Evolutionary conservation across 2,329 filamentous ascomycete species (phyloP).

Genomic region (Orbilia oligospora): DNA sequence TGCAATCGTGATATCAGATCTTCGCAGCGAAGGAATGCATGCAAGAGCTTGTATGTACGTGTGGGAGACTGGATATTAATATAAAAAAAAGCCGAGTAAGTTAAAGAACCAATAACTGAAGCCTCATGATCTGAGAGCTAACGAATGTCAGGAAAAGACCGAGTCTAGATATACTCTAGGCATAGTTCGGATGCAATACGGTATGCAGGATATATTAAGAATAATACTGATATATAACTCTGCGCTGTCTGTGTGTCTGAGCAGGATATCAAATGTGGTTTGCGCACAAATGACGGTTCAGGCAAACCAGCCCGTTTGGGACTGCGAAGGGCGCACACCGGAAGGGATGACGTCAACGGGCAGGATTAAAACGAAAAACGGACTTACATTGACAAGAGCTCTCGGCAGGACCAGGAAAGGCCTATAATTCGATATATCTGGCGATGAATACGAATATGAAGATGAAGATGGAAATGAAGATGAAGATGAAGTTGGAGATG

Average conservation of each 20-base stretch:
- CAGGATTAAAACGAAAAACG: neutral
- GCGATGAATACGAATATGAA: too few relatives aligned
- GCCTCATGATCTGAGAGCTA: too few relatives aligned
- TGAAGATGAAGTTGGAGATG: neutral
- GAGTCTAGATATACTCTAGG: too few relatives aligned
- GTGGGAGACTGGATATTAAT: neutral
- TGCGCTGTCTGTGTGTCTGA: too few relatives aligned
- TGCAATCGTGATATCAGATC: conserved; percentile 24
- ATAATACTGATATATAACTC: too few relatives aligned
- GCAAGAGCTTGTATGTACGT: too few relatives aligned
- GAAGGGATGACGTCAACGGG: conserved; percentile 46
- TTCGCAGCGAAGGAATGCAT: conserved; percentile 2
- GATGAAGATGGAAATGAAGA: neutral
- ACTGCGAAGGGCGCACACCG: conserved; percentile 22
- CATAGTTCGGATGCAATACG: too few relatives aligned
- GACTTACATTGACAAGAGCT: neutral
- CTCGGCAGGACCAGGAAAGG: neutral
- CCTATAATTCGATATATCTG: too few relatives aligned
- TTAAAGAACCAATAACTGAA: too few relatives aligned
- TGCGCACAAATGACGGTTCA: conserved; percentile 47
- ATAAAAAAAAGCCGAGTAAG: neutral
- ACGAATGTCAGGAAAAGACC: too few relatives aligned
- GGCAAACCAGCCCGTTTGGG: conserved; percentile 40
- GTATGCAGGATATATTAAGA: too few relatives aligned
- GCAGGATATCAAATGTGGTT: conserved; percentile 27